Conservation (phyloP, 345 rosid genomes). For the Ceriops tagal region DNA sequence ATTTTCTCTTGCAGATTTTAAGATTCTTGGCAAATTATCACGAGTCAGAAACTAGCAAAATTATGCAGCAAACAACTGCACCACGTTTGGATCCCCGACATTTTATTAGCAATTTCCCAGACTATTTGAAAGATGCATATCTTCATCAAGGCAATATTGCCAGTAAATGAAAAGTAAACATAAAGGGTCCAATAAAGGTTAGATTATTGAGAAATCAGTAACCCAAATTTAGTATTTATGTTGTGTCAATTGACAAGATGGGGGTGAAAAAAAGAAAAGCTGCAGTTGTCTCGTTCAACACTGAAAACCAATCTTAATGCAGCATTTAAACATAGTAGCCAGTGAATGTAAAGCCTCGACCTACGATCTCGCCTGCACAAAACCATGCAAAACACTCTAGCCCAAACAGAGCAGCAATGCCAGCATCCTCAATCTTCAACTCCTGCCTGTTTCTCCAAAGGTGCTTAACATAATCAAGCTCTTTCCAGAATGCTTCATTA, state of each 20-base stretch:
- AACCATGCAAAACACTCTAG: constrained; percentile 90
- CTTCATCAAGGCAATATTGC: no score
- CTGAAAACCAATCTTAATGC: neutral
- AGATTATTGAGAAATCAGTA: no score
- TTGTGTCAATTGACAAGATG: neutral
- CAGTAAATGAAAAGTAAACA: no score
- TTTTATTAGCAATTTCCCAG: no score
- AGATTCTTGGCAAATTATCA: no score
- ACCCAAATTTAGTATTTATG: neutral
- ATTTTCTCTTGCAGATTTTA: no score
- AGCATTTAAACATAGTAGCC: constrained; percentile 61
- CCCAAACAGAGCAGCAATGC: constrained; percentile 73
- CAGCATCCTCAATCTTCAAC: constrained; percentile 78
- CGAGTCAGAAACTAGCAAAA: no score
- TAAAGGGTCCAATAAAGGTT: no score
- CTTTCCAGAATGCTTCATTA: constrained; percentile 68
- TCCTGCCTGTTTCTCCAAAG: constrained; percentile 63
- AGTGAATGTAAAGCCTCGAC: constrained; percentile 83
- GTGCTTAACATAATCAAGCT: constrained; percentile 54
- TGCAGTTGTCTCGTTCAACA: neutral
- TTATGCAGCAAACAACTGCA: no score
- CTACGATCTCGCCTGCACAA: constrained; percentile 80
- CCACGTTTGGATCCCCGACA: no score
- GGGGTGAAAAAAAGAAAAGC: neutral
- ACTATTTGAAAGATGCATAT: no score